Percentiles rank a stretch among this genome's conserved stretches.
Conservation (phyloP, 2,329 filamentous ascomycete species). For the Lizonia empirigonia region DNA sequence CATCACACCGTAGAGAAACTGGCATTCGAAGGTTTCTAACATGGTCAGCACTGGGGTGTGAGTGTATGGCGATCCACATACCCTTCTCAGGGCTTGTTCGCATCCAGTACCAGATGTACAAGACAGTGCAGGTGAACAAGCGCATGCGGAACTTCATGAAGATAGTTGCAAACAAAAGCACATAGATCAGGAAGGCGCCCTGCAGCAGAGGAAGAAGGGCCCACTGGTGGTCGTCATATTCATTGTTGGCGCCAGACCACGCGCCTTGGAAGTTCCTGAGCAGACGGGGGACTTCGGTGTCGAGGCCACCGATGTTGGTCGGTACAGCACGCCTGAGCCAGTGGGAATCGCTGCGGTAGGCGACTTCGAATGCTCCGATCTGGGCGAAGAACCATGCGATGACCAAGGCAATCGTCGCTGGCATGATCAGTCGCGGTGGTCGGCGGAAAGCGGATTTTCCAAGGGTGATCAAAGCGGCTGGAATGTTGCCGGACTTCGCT, state of each 20-base stretch:
- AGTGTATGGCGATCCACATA: conserved; percentile 32
- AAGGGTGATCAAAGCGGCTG: conserved; percentile 54
- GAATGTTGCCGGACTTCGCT: conserved; percentile 53
- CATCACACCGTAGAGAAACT: conserved; percentile 59
- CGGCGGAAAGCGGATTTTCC: conserved; percentile 61
- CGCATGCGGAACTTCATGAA: conserved; percentile 57
- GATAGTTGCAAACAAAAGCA: conserved; percentile 55
- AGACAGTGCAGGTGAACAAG: conserved; percentile 52
- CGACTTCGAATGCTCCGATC: conserved; percentile 56
- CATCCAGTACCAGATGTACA: conserved; percentile 58
- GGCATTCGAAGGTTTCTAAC: conserved; percentile 60
- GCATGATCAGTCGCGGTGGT: conserved; percentile 58
- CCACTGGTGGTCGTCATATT: conserved; percentile 63
- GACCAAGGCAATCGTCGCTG: conserved; percentile 58
- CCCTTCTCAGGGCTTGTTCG: conserved; percentile 54
- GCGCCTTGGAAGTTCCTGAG: conserved; percentile 54
- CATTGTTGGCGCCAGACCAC: conserved; percentile 59
- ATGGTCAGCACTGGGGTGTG: conserved; percentile 13
- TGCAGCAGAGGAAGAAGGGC: conserved; percentile 57
- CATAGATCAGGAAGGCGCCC: conserved; percentile 59
- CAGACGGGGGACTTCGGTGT: conserved; percentile 53
- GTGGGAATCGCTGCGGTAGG: conserved; percentile 55
- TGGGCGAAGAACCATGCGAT: conserved; percentile 58
- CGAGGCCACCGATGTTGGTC: conserved; percentile 51
- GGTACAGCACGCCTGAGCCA: conserved; percentile 60